Evolutionary conservation across 306 rosid species (phyloP).

Genomic region (Hippophae tibetana): DNA sequence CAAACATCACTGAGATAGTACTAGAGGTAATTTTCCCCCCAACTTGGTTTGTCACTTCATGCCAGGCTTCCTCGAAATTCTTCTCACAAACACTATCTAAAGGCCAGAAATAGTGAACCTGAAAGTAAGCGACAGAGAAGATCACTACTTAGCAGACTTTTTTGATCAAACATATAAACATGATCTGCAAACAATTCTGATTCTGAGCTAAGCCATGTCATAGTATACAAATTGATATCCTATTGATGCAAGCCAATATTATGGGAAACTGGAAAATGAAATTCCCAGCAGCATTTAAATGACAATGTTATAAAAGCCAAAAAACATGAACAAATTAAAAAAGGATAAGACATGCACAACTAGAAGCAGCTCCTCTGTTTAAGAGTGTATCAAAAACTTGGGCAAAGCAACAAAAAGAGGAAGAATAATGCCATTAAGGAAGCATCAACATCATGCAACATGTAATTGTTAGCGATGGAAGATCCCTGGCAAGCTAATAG

Average conservation of each 20-base stretch:
- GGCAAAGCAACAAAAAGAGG: no score
- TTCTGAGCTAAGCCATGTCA: neutral
- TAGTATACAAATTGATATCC: neutral
- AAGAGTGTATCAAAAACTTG: no score
- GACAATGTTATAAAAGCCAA: neutral
- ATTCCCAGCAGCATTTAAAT: neutral
- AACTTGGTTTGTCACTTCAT: constrained; percentile 35
- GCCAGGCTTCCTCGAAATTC: constrained; percentile 73
- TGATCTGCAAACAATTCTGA: neutral
- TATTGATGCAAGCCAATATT: neutral
- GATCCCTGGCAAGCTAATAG: no score
- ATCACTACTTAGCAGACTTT: constrained; percentile 1
- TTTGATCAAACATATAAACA: neutral
- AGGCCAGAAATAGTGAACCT: constrained; percentile 81
- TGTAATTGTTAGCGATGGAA: no score
- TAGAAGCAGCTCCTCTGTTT: no score
- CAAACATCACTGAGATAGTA: constrained; percentile 81
- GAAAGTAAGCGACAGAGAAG: constrained; percentile 21
- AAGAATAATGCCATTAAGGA: no score
- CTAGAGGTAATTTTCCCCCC: constrained; percentile 42
- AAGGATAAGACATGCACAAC: neutral
- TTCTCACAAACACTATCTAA: constrained; percentile 34
- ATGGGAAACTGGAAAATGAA: neutral
- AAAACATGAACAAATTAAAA: no score
- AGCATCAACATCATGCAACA: neutral